Percentiles rank a stretch among this genome's conserved stretches.
Evolutionary conservation across 2,329 filamentous ascomycete species (phyloP).

Genomic region (Thielaviopsis populi): DNA sequence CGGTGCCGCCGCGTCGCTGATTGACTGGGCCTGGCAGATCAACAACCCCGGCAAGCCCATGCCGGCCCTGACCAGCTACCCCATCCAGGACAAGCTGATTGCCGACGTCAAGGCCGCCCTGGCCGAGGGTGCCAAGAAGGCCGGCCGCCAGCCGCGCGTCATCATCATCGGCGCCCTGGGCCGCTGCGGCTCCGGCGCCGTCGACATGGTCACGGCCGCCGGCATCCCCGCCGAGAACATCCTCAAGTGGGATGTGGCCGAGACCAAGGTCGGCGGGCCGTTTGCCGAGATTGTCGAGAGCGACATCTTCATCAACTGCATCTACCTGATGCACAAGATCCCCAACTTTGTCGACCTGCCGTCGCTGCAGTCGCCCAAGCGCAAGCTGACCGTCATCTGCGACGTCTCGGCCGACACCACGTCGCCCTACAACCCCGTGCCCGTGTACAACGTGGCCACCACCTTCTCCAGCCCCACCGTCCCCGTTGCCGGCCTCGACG

Average conservation of each 20-base stretch:
- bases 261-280: conserved; percentile 58
- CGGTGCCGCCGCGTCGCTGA: conserved; percentile 55
- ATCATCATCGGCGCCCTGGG: conserved; percentile 77
- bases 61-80: conserved; percentile 50
- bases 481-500: conserved; percentile 46
- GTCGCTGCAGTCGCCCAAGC: conserved; percentile 49
- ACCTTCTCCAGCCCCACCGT: conserved; percentile 84
- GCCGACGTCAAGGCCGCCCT: conserved; percentile 58
- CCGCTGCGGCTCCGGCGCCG: conserved; percentile 71
- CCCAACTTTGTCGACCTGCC: conserved; percentile 66
- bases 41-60: conserved; percentile 53
- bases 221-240: conserved; percentile 41
- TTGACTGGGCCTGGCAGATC: conserved; percentile 75
- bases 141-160: conserved; percentile 53
- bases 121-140: conserved; percentile 46
- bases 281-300: conserved; percentile 63
- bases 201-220: conserved; percentile 60
- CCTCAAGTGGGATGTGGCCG: conserved; percentile 54
- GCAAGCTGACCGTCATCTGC: conserved; percentile 65
- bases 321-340: conserved; percentile 68
- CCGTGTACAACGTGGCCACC: conserved; percentile 71
- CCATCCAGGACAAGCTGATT: conserved; percentile 54
- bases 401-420: conserved; percentile 66
- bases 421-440: conserved; percentile 55
- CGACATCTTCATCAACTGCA: conserved; percentile 75